A percentile compares a stretch with the other conserved stretches of the same genome.
These are phyloP conservation scores for Acanthamoeba royreba DNA, from an alignment of 208 protist genomes.

Conservation along the genomic window DNA sequence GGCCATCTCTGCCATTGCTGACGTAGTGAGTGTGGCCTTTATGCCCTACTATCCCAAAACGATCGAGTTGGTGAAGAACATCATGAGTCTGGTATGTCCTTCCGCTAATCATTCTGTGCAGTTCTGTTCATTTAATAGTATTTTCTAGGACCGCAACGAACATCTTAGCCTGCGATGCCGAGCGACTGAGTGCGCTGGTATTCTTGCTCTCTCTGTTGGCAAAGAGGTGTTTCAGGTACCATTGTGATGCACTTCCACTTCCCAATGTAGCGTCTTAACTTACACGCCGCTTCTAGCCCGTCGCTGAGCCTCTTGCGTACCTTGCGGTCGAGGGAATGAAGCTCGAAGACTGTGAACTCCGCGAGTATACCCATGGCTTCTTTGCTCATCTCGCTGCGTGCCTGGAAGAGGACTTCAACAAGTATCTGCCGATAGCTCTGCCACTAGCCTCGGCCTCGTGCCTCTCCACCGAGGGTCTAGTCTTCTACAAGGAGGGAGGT, in stretches of 20 bases:
- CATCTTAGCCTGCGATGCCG: conserved; percentile 19
- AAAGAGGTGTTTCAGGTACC: conserved; percentile 17
- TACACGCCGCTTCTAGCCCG: no score
- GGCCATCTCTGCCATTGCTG: conserved; percentile 45
- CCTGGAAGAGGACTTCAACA: not conserved
- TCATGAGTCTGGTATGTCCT: not conserved
- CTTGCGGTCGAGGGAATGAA: conserved; percentile 28
- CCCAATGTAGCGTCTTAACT: no score
- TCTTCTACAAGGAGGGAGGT: conserved; percentile 32
- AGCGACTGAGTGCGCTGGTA: conserved; percentile 25
- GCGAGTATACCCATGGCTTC: conserved; percentile 39
- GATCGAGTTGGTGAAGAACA: not conserved
- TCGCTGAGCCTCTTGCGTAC: not conserved
- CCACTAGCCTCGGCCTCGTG: not conserved
- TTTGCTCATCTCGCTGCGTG: conserved; percentile 10
- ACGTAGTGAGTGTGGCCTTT: not conserved
- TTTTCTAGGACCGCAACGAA: not conserved
- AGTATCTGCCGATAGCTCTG: not conserved
- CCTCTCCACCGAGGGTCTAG: conserved; percentile 1
- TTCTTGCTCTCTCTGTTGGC: conserved; percentile 23
- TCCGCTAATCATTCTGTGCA: no score
- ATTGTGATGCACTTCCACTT: not conserved
- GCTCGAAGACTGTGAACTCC: conserved; percentile 8
- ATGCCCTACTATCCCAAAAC: conserved; percentile 14
- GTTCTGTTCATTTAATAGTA: not conserved